A percentile compares a stretch with the other conserved stretches of the same genome.
Conservation (phyloP, 2,329 filamentous ascomycete species). For the Fusarium lyarnte region DNA sequence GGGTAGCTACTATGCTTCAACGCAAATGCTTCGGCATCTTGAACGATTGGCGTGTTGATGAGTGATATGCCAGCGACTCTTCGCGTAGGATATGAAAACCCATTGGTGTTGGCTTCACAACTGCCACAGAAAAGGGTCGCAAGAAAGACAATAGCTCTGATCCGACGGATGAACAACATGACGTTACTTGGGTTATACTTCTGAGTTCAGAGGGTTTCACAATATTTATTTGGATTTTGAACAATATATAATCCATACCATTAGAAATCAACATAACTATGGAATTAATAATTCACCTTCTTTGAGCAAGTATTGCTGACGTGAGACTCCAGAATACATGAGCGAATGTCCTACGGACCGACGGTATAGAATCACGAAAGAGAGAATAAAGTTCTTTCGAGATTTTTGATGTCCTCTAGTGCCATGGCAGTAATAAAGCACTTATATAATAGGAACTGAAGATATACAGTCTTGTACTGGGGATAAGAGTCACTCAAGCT, state of each 20-base stretch:
- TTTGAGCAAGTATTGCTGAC: neutral
- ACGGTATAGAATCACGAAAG: no score
- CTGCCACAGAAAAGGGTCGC: rapidly evolving
- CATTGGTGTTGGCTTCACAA: rapidly evolving
- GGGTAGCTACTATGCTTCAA: neutral
- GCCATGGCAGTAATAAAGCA: rapidly evolving
- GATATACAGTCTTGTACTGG: neutral
- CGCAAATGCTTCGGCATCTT: neutral
- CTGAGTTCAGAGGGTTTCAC: rapidly evolving
- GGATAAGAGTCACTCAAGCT: neutral
- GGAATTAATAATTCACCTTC: neutral
- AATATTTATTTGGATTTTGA: rapidly evolving
- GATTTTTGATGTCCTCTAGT: rapidly evolving
- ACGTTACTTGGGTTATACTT: rapidly evolving
- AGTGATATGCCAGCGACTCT: neutral
- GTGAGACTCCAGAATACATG: neutral
- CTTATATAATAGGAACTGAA: neutral
- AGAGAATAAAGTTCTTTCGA: no score
- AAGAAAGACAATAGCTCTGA: rapidly evolving
- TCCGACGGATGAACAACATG: neutral
- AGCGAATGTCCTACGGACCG: neutral
- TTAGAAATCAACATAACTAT: rapidly evolving
- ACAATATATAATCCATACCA: rapidly evolving
- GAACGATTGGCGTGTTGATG: slow-evolving; percentile 8
- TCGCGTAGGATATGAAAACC: neutral